Base-by-base conservation (phyloP, 169 alveolate species). In the Theileria sp. region DNA sequence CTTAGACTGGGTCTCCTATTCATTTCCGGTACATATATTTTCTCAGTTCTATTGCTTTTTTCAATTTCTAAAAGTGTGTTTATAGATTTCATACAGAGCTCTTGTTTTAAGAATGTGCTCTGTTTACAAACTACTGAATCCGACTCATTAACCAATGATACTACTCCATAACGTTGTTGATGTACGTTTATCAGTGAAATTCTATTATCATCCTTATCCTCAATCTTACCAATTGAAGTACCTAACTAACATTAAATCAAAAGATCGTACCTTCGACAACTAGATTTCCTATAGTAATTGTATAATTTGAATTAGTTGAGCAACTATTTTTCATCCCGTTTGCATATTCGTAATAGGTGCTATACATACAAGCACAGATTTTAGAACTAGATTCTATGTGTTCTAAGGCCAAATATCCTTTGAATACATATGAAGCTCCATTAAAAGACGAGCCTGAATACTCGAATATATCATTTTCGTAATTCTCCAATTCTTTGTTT, bases 311-410 rank as follows among this genome's bases (percentile, higher is more conserved):
- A 19, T 50, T 71, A 54, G 44, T 3, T 10, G 26, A 1, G n/a
- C 79, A 71, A 23, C 79, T 30, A 15, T 32, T 58, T 32, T 71
- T 21, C 28, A 50, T 44, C 36, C 79, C 79, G 56, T 58, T 71
- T 12, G 56, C 79, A 71, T 71, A 36, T 19, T 49, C 84, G 54
- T 75, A 82, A 7, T 61, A 23, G 28, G 6, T 60, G 50, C 83
- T 60, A 5, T 23, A 25, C 58, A 73, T 3, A 49, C 88, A 82
- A 25, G 73, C 88, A 56, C 88, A 82, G 5, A 82, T 34, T 50
- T 34, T 65, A n/a, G 70, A 21, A 30, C 3, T 34, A 3, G 61
- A 17, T 13, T 13, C 25, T 15, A 38, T 50, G 19, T 32, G 32
- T 15, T 32, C 69, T 12, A 82, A 5, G 17, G 75, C 86, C 19